Base-by-base conservation (phyloP, 495 filamentous ascomycete species). In the Pseudotulostoma volvatum region DNA sequence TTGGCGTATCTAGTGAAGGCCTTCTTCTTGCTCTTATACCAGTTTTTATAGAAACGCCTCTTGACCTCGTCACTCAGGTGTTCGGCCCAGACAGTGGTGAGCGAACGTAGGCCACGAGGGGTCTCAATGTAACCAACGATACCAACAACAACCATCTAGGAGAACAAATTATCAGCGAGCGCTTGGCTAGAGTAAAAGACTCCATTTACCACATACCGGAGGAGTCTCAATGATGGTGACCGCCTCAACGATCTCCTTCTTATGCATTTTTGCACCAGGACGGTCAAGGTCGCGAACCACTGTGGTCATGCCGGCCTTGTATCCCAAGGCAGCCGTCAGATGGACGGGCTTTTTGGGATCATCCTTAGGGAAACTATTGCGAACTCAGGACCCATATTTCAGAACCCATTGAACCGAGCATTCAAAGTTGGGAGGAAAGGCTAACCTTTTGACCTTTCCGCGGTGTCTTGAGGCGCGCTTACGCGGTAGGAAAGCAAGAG, bases 1-100 rank as follows among this genome's bases (percentile, higher is more conserved):
- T 95, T 96, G 74, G 92, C 82, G 69, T 99, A 99, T 75, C 92
- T 94, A 73, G 92, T 99, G 75, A 96, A 99, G 41, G 92, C 92
- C 86, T 99, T 99, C 84, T 94, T 96, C 87, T 99, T 99, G 74
- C 74, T 81, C 75, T 92, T 93, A 82, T 99, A 99, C 92, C 92
- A 99, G 77, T 99, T 99, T 85, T 99, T 99, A 81, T 99, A 99
- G 84, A 99, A 99, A 60, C 92, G 86, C 49, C 92, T 81, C 75
- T 92, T 93, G 66, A 99, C 63, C 72, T 95, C 92, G 64, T 99
- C 92, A 67, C 79, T 80, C 61, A 99, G 64, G 67, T 99, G 92
- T 75, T 95, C 87, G 59, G 90, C 90, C 92, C 92, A 99, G 63
- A 99, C 81, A 59, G 92, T 99, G 59, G 87, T 93, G 62, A 99